Conservation (phyloP, 1,139 yeast species). For the Yamadazyma taylorii region DNA sequence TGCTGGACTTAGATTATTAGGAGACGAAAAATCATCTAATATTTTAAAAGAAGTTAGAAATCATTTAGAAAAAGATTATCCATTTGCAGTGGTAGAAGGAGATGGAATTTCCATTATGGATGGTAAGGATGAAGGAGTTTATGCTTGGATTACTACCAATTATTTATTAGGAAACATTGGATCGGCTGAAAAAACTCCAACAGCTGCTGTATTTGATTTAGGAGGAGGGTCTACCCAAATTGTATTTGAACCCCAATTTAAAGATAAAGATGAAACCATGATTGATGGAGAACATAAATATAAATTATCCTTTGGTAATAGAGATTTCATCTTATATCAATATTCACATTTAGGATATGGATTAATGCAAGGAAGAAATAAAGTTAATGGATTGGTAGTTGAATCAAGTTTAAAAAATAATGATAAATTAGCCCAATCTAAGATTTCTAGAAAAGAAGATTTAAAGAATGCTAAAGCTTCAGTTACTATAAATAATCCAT, state of each 20-base stretch:
- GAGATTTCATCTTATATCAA: conserved; percentile 83
- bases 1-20: conserved; percentile 90
- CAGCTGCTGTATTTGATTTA: conserved; percentile 95
- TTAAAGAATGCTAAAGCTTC: conserved; percentile 39
- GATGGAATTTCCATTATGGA: conserved; percentile 92
- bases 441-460: conserved; percentile 34
- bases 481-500: conserved; percentile 65
- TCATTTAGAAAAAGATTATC: conserved; percentile 76
- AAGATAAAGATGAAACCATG: conserved; percentile 48
- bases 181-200: conserved; percentile 62
- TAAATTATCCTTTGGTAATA: conserved; percentile 74
- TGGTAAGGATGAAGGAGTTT: conserved; percentile 97
- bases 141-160: conserved; percentile 97
- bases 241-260: conserved; percentile 87
- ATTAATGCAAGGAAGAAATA: conserved; percentile 88
- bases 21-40: conserved; percentile 65
- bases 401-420: conserved; percentile 44
- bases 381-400: conserved; percentile 64
- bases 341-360: conserved; percentile 96
- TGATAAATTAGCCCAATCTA: conserved; percentile 22
- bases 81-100: conserved; percentile 84
- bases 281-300: conserved; percentile 88
- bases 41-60: conserved; percentile 74
- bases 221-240: conserved; percentile 99
- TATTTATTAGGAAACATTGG: conserved; percentile 92